Evolutionary conservation across 352 stramenopile genomes (phyloP), one percentile per base, ranked within the genome.

Genomic region (Thalassiosira hispida): DNA sequence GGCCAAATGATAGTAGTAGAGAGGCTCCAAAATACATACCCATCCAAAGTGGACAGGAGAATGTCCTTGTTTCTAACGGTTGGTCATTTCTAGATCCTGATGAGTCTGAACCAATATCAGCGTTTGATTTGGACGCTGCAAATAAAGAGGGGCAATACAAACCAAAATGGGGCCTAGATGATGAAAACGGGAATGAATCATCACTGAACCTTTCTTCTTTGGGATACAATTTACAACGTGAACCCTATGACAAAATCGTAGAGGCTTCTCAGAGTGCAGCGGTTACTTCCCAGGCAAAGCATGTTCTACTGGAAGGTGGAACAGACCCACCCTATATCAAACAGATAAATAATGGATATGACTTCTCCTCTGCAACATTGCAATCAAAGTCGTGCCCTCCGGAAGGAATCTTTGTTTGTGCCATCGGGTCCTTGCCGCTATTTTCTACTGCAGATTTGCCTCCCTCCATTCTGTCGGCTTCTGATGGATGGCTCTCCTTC

Each of bases 1-100:
- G 55, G 1, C 22, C 22, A 31, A 38, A 38, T 2, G 16, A 29
- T 27, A 23, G 29, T 25, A 25, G 55, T 5, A 60, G 27, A 60
- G 46, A 52, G 18, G 46, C 25, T 11, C 61, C 51, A 42, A 61
- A 27, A 33, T 84, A 69, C 35, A 71, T 84, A 47, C 77, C 77
- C 33, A 18, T 84, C 7, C 29, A 76, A 22, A 33, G 25, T 16
- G 71, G 56, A 40, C 38, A 69, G 57, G 77, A 84, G 60, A 77
- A 79, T 52, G 61, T 84, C 3, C 44, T 84, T 1, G 60, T 84
- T 1, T 38, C 38, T 20, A 84, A 84, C 66, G 77, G 77, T 33
- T 84, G 77, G 77, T 66, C 40, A 18, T 84, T 84, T 66, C 51
- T 84, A 4, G 77, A 84, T 77, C 70, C 64, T 20, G 77, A 84